Percentiles rank a stretch among this genome's conserved stretches.
phyloP scores from a whole-genome alignment of 2,329 filamentous ascomycete species.

The Trichoderma brevicompactum region DNA sequence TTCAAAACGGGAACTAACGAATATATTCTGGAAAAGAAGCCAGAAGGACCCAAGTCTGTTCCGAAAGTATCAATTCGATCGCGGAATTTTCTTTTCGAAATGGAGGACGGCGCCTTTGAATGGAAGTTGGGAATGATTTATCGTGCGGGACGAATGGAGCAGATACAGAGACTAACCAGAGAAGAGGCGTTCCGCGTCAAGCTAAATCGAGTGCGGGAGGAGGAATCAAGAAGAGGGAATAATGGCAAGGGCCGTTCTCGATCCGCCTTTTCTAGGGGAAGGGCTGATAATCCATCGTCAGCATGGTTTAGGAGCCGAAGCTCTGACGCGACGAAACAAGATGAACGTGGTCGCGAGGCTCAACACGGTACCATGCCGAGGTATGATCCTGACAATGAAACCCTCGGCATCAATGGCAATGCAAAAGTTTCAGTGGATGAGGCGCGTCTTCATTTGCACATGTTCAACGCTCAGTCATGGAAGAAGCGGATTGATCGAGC shows the following conservation, averaged over 20 bases:
- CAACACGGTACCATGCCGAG: conserved; percentile 54
- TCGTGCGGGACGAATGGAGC: conserved; percentile 82
- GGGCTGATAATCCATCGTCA: conserved; percentile 37
- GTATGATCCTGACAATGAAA: conserved; percentile 80
- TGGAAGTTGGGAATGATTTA: conserved; percentile 98
- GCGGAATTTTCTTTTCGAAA: conserved; percentile 82
- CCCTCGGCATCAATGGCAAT: conserved; percentile 67
- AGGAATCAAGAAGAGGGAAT: conserved; percentile 61
- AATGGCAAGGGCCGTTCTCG: conserved; percentile 57
- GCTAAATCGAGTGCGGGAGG: conserved; percentile 78
- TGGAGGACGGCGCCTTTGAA: conserved; percentile 96
- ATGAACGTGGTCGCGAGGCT: conserved; percentile 39
- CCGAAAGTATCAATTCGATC: conserved; percentile 84
- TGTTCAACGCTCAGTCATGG: conserved; percentile 89
- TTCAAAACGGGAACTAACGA: conserved; percentile 88
- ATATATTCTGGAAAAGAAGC: conserved; percentile 82
- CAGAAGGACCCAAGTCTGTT: conserved; percentile 83
- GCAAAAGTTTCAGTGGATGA: conserved; percentile 76
- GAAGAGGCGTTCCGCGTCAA: conserved; percentile 91
- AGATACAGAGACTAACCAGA: conserved; percentile 84
- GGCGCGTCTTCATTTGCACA: conserved; percentile 74
- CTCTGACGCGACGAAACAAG: conserved; percentile 49
- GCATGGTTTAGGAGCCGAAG: conserved; percentile 60
- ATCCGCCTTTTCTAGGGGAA: conserved; percentile 52
- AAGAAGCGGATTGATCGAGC: conserved; percentile 84